Conservation (phyloP, 2,329 filamentous ascomycete genomes). For the Apiospora malaysiana region DNA sequence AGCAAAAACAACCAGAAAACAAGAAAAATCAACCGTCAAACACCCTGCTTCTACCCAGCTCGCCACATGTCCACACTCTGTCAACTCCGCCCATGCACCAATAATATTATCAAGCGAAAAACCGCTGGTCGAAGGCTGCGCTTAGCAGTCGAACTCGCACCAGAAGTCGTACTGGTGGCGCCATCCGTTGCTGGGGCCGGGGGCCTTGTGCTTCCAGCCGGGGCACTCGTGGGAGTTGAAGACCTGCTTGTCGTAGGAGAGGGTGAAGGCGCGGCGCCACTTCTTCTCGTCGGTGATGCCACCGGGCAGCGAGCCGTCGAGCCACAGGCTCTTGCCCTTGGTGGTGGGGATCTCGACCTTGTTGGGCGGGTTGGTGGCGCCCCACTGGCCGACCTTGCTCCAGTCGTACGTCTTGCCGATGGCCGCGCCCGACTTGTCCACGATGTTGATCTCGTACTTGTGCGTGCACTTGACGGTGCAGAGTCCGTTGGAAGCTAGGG, state of each 20-base stretch:
- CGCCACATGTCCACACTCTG: not conserved
- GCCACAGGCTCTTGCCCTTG: not conserved
- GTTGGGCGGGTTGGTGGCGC: not conserved
- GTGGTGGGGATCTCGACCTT: not conserved
- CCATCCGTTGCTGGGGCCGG: not conserved
- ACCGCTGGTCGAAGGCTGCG: not conserved
- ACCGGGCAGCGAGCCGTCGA: not conserved
- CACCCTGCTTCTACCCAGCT: too few species aligned
- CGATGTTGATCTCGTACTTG: not conserved
- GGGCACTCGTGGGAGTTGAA: not conserved
- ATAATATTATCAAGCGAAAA: not conserved
- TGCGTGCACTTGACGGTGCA: not conserved
- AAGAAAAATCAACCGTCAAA: too few species aligned
- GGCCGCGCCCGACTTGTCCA: not conserved
- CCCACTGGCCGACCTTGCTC: not conserved
- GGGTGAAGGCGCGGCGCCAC: not conserved
- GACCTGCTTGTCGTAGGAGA: not conserved
- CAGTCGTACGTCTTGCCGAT: slow-evolving; percentile 13
- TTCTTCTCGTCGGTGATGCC: not conserved
- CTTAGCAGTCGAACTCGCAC: not conserved
- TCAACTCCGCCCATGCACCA: not conserved
- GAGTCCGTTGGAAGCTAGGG: not conserved
- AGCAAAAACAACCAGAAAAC: too few species aligned
- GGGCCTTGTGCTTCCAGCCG: not conserved
- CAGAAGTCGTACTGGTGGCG: not conserved